Conservation (phyloP, 2,329 filamentous ascomycete genomes). For the Alternaria conjuncta region DNA sequence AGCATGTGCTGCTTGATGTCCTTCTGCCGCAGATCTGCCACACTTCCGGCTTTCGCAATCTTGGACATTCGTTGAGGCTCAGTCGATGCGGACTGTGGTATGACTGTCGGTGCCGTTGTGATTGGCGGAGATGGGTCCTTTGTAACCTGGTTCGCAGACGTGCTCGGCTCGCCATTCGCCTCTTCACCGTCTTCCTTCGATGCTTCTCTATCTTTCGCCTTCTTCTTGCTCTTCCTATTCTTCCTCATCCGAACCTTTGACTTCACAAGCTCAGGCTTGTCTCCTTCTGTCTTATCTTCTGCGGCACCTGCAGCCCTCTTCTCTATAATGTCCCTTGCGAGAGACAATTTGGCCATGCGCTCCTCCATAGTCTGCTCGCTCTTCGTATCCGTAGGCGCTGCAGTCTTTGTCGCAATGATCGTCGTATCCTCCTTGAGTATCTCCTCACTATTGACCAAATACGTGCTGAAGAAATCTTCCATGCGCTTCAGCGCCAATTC, state of each 20-base stretch:
- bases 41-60: slow-evolving; percentile 39
- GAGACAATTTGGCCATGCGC: slow-evolving; percentile 30
- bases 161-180: slow-evolving; percentile 13
- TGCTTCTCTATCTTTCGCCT: slow-evolving; percentile 23
- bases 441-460: slow-evolving; percentile 65
- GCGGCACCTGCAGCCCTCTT: slow-evolving; percentile 11
- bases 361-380: slow-evolving; percentile 29
- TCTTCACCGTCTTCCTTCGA: slow-evolving; percentile 20
- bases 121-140: slow-evolving; percentile 11
- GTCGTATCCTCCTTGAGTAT: slow-evolving; percentile 56
- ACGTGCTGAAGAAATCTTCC: slow-evolving; percentile 75
- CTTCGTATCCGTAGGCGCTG: slow-evolving; percentile 6
- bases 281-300: slow-evolving; percentile 4
- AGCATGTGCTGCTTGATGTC: slow-evolving; percentile 31
- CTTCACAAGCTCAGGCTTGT: slow-evolving; percentile 38
- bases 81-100: not conserved
- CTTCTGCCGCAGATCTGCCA: slow-evolving; percentile 33
- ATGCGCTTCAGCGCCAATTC: slow-evolving; percentile 73
- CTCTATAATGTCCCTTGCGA: slow-evolving; percentile 19
- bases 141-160: slow-evolving; percentile 3
- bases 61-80: slow-evolving; percentile 10
- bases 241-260: slow-evolving; percentile 47
- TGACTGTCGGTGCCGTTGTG: not conserved
- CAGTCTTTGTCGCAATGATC: slow-evolving; percentile 10
- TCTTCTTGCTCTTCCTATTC: slow-evolving; percentile 32